Percentiles rank a stretch among this genome's conserved stretches.
Conservation (phyloP, 306 rosid species). For the Hippophae gyantsensis region DNA sequence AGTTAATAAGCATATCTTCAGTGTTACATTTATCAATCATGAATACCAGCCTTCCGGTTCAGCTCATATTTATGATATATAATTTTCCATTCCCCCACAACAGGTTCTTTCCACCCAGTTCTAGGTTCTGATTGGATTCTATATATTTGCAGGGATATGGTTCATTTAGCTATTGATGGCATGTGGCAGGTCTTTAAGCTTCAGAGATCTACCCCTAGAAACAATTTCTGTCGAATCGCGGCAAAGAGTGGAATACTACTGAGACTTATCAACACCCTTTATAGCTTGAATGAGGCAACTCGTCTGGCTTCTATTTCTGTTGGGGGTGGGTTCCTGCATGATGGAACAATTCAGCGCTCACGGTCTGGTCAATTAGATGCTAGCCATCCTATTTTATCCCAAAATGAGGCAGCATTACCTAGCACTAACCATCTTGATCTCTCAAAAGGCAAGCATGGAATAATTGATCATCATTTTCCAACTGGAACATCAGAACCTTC, state of each 20-base stretch:
- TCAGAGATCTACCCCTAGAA: conserved; percentile 89
- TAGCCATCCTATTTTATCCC: conserved; percentile 48
- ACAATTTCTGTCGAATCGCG: conserved; percentile 92
- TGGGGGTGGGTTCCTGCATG: conserved; percentile 68
- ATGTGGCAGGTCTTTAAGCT: conserved; percentile 99
- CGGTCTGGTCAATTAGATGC: conserved; percentile 78
- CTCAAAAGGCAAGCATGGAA: conserved; percentile 54
- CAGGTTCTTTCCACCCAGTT: background rate
- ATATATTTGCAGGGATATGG: conserved; percentile 78
- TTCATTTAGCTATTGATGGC: conserved; percentile 98
- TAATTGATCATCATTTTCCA: conserved; percentile 50
- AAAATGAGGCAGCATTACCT: conserved; percentile 48
- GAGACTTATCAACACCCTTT: conserved; percentile 92
- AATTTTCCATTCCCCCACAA: no score
- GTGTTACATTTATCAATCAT: no score
- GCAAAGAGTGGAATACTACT: conserved; percentile 88
- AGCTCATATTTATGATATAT: no score
- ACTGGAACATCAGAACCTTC: conserved; percentile 48
- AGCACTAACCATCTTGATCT: conserved; percentile 55
- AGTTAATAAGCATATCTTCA: no score
- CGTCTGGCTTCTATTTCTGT: conserved; percentile 72
- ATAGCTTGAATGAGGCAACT: conserved; percentile 97
- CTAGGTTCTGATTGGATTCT: conserved; percentile 19
- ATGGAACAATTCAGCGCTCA: conserved; percentile 63
- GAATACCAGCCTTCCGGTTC: no score